Percentiles rank a stretch among this genome's conserved stretches.
Conservation (phyloP, 2,329 filamentous ascomycete genomes). For the Hansfordia pulvinata region DNA sequence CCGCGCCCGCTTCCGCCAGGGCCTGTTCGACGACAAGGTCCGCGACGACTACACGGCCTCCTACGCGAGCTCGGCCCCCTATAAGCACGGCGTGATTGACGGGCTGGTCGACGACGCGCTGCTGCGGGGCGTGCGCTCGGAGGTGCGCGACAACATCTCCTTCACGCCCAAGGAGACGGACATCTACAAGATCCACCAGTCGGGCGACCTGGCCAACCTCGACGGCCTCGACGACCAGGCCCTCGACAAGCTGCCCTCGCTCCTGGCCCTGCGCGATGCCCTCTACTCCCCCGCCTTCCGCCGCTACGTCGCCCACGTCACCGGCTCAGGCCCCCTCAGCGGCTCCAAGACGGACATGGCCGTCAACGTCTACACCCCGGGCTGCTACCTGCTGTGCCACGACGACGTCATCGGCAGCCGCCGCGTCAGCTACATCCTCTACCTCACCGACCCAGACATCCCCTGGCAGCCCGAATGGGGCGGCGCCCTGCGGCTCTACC, state of each 20-base stretch:
- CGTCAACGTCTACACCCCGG: slow-evolving; percentile 95
- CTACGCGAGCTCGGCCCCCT: slow-evolving; percentile 55
- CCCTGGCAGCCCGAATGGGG: slow-evolving; percentile 90
- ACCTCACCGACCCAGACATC: slow-evolving; percentile 81
- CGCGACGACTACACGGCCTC: slow-evolving; percentile 44
- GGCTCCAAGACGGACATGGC: slow-evolving; percentile 97
- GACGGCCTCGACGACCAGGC: slow-evolving; percentile 84
- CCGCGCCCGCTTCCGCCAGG: slow-evolving; percentile 46
- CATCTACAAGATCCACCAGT: slow-evolving; percentile 99
- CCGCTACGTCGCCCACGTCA: slow-evolving; percentile 76
- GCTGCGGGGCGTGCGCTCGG: slow-evolving; percentile 72
- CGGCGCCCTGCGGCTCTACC: slow-evolving; percentile 79
- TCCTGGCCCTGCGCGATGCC: slow-evolving; percentile 86
- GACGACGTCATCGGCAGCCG: slow-evolving; percentile 98
- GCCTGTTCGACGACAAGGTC: slow-evolving; percentile 47
- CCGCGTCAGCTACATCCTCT: slow-evolving; percentile 92
- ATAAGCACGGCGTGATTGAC: slow-evolving; percentile 86
- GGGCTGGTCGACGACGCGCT: slow-evolving; percentile 67
- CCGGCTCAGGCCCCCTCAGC: slow-evolving; percentile 73
- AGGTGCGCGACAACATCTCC: slow-evolving; percentile 80
- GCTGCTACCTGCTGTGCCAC: slow-evolving; percentile 89
- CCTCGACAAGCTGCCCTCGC: slow-evolving; percentile 71
- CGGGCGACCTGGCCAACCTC: slow-evolving; percentile 90
- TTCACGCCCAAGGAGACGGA: slow-evolving; percentile 99
- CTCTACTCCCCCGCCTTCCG: slow-evolving; percentile 86